Percentiles rank a stretch among this genome's conserved stretches.
These are phyloP conservation scores for Crassisporium funariophilum DNA, from an alignment of 768 basidiomycete genomes.

Conservation along the genomic window DNA sequence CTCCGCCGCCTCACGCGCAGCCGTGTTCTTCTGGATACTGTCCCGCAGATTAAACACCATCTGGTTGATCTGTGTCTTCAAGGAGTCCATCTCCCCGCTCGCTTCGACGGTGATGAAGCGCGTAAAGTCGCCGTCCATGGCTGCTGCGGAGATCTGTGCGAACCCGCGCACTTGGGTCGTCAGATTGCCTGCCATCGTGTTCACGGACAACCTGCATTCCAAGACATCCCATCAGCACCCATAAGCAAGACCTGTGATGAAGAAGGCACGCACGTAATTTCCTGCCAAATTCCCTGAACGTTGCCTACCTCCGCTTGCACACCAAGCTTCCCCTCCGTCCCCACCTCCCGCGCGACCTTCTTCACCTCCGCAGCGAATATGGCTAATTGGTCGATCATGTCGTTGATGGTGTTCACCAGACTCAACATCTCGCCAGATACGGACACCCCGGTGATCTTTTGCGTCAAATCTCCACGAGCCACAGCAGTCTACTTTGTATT, in stretches of 20 bases:
- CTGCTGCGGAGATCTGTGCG: slow-evolving; percentile 97
- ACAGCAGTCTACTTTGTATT: slow-evolving; percentile 65
- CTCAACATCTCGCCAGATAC: slow-evolving; percentile 97
- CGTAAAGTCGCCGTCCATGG: slow-evolving; percentile 98
- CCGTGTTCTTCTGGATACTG: slow-evolving; percentile 97
- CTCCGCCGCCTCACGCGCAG: slow-evolving; percentile 95
- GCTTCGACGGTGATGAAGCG: slow-evolving; percentile 99
- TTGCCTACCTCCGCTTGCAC: slow-evolving; percentile 97
- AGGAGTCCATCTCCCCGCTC: slow-evolving; percentile 97
- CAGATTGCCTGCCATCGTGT: slow-evolving; percentile 95
- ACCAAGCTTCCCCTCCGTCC: slow-evolving; percentile 97
- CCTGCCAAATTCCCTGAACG: slow-evolving; percentile 98
- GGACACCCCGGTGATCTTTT: slow-evolving; percentile 90
- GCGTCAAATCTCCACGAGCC: slow-evolving; percentile 88
- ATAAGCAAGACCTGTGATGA: neutral
- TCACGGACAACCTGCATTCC: slow-evolving; percentile 80
- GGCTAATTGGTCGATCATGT: slow-evolving; percentile 64
- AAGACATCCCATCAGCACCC: neutral
- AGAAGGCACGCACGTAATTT: slow-evolving; percentile 79
- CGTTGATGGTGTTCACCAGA: slow-evolving; percentile 96
- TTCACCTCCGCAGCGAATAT: slow-evolving; percentile 72
- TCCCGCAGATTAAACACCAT: slow-evolving; percentile 99
- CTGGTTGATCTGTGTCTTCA: slow-evolving; percentile 98
- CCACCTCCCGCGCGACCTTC: slow-evolving; percentile 96
- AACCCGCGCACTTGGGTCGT: slow-evolving; percentile 99